A percentile compares a stretch with the other conserved stretches of the same genome.
Conservation (phyloP, 768 basidiomycete genomes). For the Cyclocybe aegerita region DNA sequence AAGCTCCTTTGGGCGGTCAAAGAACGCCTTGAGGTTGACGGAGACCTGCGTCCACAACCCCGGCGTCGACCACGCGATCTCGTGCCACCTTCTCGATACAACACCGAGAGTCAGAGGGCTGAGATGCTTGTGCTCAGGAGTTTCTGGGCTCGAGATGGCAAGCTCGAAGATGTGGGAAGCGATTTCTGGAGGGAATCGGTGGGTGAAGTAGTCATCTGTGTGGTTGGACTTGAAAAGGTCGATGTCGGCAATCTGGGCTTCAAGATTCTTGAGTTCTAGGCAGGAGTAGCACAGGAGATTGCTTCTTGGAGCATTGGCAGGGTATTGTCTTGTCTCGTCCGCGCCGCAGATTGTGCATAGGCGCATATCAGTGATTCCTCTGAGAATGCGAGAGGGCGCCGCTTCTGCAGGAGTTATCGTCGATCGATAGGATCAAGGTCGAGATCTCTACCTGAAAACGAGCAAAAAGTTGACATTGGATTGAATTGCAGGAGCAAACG, state of each 20-base stretch:
- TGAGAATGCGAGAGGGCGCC: too few relatives aligned
- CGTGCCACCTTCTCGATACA: slow-evolving; percentile 9
- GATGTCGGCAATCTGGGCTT: background rate
- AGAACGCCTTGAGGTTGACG: too few relatives aligned
- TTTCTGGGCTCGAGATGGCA: background rate
- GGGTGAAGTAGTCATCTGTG: slow-evolving; percentile 3
- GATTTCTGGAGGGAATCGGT: slow-evolving; percentile 7
- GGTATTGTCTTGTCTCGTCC: too few relatives aligned
- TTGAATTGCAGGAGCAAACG: too few relatives aligned
- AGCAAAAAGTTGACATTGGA: too few relatives aligned
- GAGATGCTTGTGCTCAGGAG: background rate
- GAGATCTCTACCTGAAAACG: too few relatives aligned
- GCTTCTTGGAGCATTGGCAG: too few relatives aligned
- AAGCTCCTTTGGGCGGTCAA: too few relatives aligned
- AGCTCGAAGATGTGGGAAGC: slow-evolving; percentile 4
- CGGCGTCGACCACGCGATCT: slow-evolving; percentile 5
- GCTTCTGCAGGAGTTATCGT: too few relatives aligned
- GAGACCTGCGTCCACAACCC: slow-evolving; percentile 2
- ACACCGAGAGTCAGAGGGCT: background rate
- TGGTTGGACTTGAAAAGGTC: background rate
- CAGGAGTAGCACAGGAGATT: background rate
- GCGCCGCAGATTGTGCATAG: too few relatives aligned
- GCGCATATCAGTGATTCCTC: too few relatives aligned
- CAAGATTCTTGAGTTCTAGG: background rate
- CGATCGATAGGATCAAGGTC: too few relatives aligned